Evolutionary conservation across 2,329 filamentous ascomycete genomes (phyloP).

Genomic region (Amylocarpus encephaloides): DNA sequence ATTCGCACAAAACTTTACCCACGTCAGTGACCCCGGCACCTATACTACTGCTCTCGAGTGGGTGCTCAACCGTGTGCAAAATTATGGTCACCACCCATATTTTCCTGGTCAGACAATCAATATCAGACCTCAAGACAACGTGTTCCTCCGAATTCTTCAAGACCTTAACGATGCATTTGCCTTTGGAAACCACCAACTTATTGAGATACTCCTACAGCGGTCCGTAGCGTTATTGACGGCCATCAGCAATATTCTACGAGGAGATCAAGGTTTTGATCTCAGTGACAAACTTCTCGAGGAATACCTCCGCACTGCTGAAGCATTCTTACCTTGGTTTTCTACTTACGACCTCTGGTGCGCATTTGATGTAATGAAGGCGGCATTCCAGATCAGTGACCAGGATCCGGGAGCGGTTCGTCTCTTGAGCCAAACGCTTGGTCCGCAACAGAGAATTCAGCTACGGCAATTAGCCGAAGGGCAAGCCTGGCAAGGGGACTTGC

Average conservation of each 20-base stretch:
- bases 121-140: not conserved
- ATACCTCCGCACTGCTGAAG: not conserved
- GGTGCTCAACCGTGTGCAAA: constrained; percentile 5
- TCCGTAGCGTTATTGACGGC: not conserved
- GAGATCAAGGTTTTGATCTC: not conserved
- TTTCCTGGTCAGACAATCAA: not conserved
- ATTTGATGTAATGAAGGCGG: not conserved
- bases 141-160: not conserved
- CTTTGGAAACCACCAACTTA: not conserved
- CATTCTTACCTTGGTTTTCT: not conserved
- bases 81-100: not conserved
- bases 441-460: no score
- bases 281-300: not conserved
- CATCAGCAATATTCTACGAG: not conserved
- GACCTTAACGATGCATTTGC: not conserved
- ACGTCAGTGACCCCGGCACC: not conserved
- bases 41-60: constrained; percentile 3
- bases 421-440: not conserved
- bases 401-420: not conserved
- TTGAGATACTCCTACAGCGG: not conserved
- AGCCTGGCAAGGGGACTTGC: no score
- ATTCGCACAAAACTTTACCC: not conserved
- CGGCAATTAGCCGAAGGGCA: no score
- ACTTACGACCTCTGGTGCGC: not conserved
- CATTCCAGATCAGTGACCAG: not conserved